Percentiles rank a stretch among this genome's conserved stretches.
phyloP scores from a whole-genome alignment of 176 grass and related monocot genomes.

The Dactylis glomerata region DNA sequence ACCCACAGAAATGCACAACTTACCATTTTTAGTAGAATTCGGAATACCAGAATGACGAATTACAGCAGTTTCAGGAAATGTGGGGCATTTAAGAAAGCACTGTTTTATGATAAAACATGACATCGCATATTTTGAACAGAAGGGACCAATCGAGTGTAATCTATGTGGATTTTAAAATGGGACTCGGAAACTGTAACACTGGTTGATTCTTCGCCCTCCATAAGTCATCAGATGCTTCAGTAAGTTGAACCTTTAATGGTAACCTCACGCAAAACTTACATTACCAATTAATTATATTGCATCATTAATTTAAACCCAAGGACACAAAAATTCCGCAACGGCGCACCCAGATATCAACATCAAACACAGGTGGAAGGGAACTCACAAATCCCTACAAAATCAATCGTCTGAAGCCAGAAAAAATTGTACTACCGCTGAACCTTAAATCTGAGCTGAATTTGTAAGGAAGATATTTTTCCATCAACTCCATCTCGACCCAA shows the following conservation, averaged over 20 bases:
- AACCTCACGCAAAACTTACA: not conserved
- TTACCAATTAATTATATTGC: not conserved
- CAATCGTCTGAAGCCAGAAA: not conserved
- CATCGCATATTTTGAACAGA: not conserved
- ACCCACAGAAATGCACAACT: not conserved
- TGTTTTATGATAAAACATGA: not conserved
- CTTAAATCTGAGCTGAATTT: not conserved
- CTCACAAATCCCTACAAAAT: not conserved
- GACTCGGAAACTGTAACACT: not conserved
- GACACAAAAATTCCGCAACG: not conserved
- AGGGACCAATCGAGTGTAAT: not conserved
- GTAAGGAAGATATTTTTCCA: not conserved
- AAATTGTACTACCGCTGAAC: not conserved
- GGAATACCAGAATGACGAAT: not conserved
- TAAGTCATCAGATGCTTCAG: not conserved
- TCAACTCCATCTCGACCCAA: not conserved
- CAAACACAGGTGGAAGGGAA: not conserved
- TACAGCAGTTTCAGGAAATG: not conserved
- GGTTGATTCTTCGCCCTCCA: not conserved
- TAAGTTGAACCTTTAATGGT: not conserved
- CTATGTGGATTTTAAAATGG: not conserved
- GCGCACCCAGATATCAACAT: not conserved
- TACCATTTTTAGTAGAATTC: not conserved
- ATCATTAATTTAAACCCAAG: not conserved
- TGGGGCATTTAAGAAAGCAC: not conserved